Conservation (phyloP, 345 rosid species). For the Hibiscus mutabilis region DNA sequence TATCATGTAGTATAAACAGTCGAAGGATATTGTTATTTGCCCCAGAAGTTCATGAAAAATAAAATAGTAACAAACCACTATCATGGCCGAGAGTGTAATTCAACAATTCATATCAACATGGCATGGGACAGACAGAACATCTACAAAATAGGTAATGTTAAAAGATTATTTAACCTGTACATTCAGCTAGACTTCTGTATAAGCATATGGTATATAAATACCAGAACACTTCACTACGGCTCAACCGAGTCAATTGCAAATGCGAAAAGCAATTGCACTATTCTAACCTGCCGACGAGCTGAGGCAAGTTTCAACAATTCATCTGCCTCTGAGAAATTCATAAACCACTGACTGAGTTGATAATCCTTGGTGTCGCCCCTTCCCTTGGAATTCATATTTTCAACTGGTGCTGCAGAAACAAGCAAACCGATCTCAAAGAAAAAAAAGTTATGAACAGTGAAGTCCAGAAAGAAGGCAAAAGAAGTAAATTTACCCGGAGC, state of each 20-base stretch:
- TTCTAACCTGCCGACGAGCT: slow-evolving; percentile 62
- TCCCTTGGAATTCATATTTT: slow-evolving; percentile 23
- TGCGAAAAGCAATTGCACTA: neutral
- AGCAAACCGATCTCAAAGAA: slow-evolving; percentile 8
- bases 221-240: neutral
- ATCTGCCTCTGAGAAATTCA: slow-evolving; percentile 71
- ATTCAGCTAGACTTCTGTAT: neutral
- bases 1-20: slow-evolving; percentile 22
- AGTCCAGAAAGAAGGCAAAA: slow-evolving; percentile 1
- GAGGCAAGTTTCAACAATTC: slow-evolving; percentile 61
- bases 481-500: slow-evolving; percentile 33
- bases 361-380: slow-evolving; percentile 64
- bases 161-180: neutral
- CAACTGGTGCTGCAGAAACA: slow-evolving; percentile 29
- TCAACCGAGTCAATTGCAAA: neutral
- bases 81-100: neutral
- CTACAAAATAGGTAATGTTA: neutral
- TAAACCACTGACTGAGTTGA: slow-evolving; percentile 48
- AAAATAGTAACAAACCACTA: no score
- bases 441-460: neutral
- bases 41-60: no score
- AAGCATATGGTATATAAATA: neutral
- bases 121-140: no score
- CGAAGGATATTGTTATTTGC: no score
- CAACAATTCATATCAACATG: neutral